Evolutionary conservation across 345 rosid genomes (phyloP), one percentile per base, ranked within the genome.

Genomic region (Carallia pectinifolia): DNA sequence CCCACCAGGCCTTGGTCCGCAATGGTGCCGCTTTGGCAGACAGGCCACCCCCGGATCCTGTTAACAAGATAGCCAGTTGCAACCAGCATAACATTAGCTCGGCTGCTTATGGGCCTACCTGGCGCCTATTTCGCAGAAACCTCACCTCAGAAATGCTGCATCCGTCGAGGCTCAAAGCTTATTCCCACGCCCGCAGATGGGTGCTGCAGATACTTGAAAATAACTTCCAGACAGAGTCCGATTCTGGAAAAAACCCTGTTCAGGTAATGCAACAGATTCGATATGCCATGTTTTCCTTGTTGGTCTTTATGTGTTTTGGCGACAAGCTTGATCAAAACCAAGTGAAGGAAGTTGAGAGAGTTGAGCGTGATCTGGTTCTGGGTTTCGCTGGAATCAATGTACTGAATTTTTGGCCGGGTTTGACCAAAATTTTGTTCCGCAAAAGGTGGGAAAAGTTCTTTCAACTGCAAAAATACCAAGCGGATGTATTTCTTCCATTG

Each of bases 111-210:
- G 78, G 78, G 1, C 55, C 69, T 7, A 75, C 65, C 1, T 75
- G 78, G 78, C 73, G 78, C n/a, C 54, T 64, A 30, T 74, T 75
- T 33, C 78, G 73, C 53, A 65, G 78, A 18, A 75, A 75, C 44
- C 69, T 75, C 37, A 63, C 74, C 6, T 56, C 78, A 9, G 65
- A 69, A 39, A 75, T 75, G 31, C 74, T 75, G 23, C 74, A 75
- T 38, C 74, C 78, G 5, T 69, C 74, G 2, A 50, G 78, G 19
- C 59, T 69, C 2, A 69, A 64, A 31, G 30, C 70, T 0, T 75
- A 55, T 19, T 64, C 65, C 4, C 68, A 63, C 8, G 74, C 73
- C n/a, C 78, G 74, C 1, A 15, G 48, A 3, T 63, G 73, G 78
- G 65, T 58, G 17, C 12, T 64, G 52, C 52, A 61, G 10, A 44